A percentile compares a stretch with the other conserved stretches of the same genome.
phyloP scores from a whole-genome alignment of 2,329 filamentous ascomycete genomes.

The Cercospora beticola region DNA sequence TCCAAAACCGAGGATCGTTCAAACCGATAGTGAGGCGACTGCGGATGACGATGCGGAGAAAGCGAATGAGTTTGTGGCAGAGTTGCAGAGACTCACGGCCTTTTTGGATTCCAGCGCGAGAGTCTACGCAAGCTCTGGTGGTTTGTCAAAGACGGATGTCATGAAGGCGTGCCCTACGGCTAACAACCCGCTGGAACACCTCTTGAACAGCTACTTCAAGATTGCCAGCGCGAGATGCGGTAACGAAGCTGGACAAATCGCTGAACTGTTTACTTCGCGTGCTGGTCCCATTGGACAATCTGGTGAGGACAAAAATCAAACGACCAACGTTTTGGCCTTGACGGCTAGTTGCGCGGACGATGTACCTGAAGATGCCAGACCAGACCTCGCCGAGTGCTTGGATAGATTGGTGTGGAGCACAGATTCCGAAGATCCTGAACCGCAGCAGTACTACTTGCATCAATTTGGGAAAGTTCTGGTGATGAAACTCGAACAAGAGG shows the following conservation, averaged over 20 bases:
- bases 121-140: constrained; percentile 58
- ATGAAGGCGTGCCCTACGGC: constrained; percentile 22
- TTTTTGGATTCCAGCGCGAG: constrained; percentile 59
- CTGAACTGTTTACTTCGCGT: constrained; percentile 31
- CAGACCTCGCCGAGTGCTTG: constrained; percentile 30
- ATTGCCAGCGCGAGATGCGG: constrained; percentile 18
- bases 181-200: constrained; percentile 22
- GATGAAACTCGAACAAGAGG: constrained; percentile 46
- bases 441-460: constrained; percentile 41
- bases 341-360: neutral
- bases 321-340: neutral
- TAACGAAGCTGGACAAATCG: constrained; percentile 16
- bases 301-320: neutral
- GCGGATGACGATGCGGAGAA: constrained; percentile 33
- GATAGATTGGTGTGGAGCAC: constrained; percentile 37
- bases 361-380: constrained; percentile 7
- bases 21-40: constrained; percentile 32
- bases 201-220: constrained; percentile 30
- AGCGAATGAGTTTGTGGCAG: constrained; percentile 53
- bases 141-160: constrained; percentile 40
- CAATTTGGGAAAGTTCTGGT: constrained; percentile 57
- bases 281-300: constrained; percentile 25
- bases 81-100: constrained; percentile 62
- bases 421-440: constrained; percentile 26
- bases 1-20: constrained; percentile 52